Conservation (phyloP, 163 green algal genomes). For the Prototheca wickerhamii region DNA sequence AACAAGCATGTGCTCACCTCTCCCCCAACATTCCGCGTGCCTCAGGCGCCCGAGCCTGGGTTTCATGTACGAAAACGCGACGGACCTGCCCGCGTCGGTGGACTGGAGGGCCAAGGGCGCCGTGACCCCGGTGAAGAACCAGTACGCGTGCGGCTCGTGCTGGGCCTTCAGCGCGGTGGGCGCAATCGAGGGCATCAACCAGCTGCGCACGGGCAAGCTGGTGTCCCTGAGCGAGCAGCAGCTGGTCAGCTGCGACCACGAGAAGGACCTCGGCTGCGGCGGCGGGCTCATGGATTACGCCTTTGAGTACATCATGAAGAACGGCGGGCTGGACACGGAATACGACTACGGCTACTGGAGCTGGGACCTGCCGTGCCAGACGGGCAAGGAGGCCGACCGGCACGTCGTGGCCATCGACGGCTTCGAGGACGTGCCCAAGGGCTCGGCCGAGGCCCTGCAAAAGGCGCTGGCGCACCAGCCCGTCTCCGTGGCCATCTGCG, state of each 20-base stretch:
- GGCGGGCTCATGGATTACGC: slow-evolving; percentile 51
- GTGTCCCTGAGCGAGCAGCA: slow-evolving; percentile 67
- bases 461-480: slow-evolving; percentile 68
- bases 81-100: slow-evolving; percentile 32
- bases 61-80: not conserved
- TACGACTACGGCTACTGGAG: slow-evolving; percentile 66
- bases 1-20: not conserved
- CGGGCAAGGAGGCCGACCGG: slow-evolving; percentile 19
- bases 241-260: slow-evolving; percentile 70
- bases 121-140: slow-evolving; percentile 92
- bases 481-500: slow-evolving; percentile 68
- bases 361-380: slow-evolving; percentile 15
- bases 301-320: slow-evolving; percentile 47
- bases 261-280: slow-evolving; percentile 35
- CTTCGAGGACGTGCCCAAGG: slow-evolving; percentile 75
- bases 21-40: not conserved
- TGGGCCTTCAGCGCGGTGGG: slow-evolving; percentile 32
- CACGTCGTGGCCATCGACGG: slow-evolving; percentile 63
- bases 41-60: not conserved
- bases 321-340: slow-evolving; percentile 85
- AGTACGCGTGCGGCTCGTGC: slow-evolving; percentile 58
- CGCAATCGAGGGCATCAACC: slow-evolving; percentile 65
- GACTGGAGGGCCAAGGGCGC: slow-evolving; percentile 78
- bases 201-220: slow-evolving; percentile 60
- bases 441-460: slow-evolving; percentile 52